A percentile compares a stretch with the other conserved stretches of the same genome.
phyloP scores from a whole-genome alignment of 768 basidiomycete genomes.

The Sarcodon sp. region DNA sequence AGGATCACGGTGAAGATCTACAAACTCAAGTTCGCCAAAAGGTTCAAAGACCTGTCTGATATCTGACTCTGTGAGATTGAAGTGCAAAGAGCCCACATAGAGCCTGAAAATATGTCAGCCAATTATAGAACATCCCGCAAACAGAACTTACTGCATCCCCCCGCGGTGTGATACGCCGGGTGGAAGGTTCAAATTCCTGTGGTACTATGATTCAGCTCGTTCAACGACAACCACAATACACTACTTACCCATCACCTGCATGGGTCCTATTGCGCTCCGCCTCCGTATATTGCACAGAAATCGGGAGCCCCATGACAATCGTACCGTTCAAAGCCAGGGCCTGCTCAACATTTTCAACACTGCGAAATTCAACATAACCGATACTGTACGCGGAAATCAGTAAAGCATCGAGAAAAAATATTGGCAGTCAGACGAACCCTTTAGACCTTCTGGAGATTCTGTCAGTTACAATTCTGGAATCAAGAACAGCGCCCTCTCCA shows the following conservation, averaged over 20 bases:
- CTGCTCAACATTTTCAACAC: constrained; percentile 83
- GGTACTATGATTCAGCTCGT: constrained; percentile 4
- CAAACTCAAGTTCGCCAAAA: constrained; percentile 95
- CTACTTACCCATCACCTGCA: constrained; percentile 72
- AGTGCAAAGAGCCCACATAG: constrained; percentile 94
- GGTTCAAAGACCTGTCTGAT: constrained; percentile 99
- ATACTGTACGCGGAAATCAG: constrained; percentile 39
- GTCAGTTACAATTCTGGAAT: constrained; percentile 94
- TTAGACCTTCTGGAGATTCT: constrained; percentile 93
- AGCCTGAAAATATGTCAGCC: constrained; percentile 36
- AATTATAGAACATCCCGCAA: constrained; percentile 11
- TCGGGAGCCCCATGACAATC: constrained; percentile 95
- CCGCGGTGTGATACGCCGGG: constrained; percentile 73
- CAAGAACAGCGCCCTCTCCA: constrained; percentile 88
- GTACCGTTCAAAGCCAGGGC: constrained; percentile 87
- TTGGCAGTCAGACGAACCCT: constrained; percentile 43
- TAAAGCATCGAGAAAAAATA: neutral
- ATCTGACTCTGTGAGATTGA: constrained; percentile 93
- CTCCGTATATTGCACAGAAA: constrained; percentile 94
- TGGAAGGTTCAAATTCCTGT: constrained; percentile 67
- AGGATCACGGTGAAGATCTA: constrained; percentile 93
- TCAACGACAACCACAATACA: neutral
- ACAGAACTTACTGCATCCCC: constrained; percentile 65
- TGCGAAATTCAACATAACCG: constrained; percentile 94
- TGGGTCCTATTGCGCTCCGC: constrained; percentile 87